Evolutionary conservation across 495 filamentous ascomycete genomes (phyloP), one percentile per base, ranked within the genome.

Genomic region (Tuber microsphaerosporum): DNA sequence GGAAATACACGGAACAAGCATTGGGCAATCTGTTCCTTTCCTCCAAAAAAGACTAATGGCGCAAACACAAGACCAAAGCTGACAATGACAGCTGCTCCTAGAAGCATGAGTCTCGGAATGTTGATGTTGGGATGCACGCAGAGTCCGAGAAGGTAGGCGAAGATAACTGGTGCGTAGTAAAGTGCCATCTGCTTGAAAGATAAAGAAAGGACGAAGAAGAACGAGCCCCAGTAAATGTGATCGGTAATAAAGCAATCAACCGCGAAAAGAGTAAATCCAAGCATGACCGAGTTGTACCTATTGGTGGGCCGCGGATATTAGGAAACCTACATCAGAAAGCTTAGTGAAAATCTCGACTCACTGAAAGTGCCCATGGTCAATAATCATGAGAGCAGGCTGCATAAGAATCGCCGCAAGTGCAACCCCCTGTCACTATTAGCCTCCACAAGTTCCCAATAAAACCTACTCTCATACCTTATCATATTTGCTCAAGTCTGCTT

Each of bases 171-270:
- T 4, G 95, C 94, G 83, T 97, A 99, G 84, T 97, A 99, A 16
- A 99, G 86, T 5, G 94, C 95, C 95, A 99, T 99, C 83, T 99
- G 95, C 86, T 99, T 99, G 86, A 97, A 99, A 19, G 92, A 92
- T 37, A 99, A 85, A 22, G 94, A 92, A 2, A 89, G 88, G n/a
- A 99, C 94, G 82, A 99, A 99, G 85, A 97, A 98, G 72, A 95
- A 88, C 75, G 91, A 92, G 10, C 91, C 88, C 93, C 94, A 97
- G 75, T 97, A 88, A 81, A 91, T 90, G 68, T 93, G 89, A 6
- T 92, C 92, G 3, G 93, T 93, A 61, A 97, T 83, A 81, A 97
- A 92, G 83, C 92, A 94, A 86, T 97, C 89, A 80, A 91, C 93
- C 0, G 93, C 94, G 45, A 94, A 84, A 12, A 94, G 87, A 34